Base-by-base conservation (phyloP, 139 green algal species). In the Chlamydomonas schloesseri region DNA sequence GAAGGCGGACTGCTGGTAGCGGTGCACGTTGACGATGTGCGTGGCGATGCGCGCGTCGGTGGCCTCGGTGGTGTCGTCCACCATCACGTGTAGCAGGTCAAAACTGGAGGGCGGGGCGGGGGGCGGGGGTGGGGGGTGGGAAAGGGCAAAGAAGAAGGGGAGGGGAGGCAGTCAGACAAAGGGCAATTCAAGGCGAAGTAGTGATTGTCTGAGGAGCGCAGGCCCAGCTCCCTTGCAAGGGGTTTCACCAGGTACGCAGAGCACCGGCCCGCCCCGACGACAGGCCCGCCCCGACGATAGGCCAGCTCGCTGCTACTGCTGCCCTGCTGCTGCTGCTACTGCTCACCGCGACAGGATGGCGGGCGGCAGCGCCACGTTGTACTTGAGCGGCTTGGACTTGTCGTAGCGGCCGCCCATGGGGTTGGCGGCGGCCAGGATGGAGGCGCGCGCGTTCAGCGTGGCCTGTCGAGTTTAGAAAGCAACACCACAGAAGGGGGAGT, bases 391-490 rank as follows among this genome's bases (percentile, higher is more conserved):
- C 89, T 98, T 98, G 46, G 82, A 20, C 67, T 92, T 93, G 92
- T 99, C 97, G 86, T 99, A 99, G 26, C 97, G 95, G 9, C 98
- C 98, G 69, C 90, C 91, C 36, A 96, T 71, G 23, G 98, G 98
- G 90, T 99, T 99, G 55, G 98, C 98, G 29, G 98, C 98, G 15
- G 98, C 98, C 64, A 99, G 93, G 60, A 99, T 98, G 46, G 96
- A 96, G 53, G 97, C 96, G 58, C 98, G 92, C 8, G 97, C 96
- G 91, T 99, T 99, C 28, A 99, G 93, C 0, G 98, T 99, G 34
- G 98, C 98, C 93, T 96, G 90, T 23, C n/a, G n/a, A n/a, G n/a
- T n/a, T n/a, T n/a, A n/a, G n/a, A n/a, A n/a, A n/a, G n/a, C n/a
- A n/a, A n/a, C n/a, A n/a, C n/a, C n/a, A n/a, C n/a, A n/a, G n/a